A percentile compares a stretch with the other conserved stretches of the same genome.
Conservation (phyloP, 129 eudicot genomes). For the Ambrosia artemisiifolia region DNA sequence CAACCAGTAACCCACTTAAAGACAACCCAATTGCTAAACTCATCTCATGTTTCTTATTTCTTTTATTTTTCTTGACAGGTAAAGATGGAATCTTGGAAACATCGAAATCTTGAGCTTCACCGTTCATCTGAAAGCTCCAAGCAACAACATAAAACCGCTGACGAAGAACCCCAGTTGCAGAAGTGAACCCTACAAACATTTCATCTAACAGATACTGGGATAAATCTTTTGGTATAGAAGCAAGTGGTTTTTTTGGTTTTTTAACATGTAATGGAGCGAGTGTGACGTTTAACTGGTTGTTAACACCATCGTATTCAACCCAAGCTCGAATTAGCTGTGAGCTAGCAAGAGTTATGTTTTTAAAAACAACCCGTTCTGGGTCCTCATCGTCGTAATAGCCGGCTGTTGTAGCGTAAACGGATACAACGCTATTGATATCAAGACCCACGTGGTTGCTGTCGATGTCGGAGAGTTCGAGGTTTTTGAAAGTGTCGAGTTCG, state of each 20-base stretch:
- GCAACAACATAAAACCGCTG: slow-evolving; percentile 46
- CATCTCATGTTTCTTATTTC: neutral
- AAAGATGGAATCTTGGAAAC: slow-evolving; percentile 37
- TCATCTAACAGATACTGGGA: slow-evolving; percentile 34
- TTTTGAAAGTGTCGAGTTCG: slow-evolving; percentile 51
- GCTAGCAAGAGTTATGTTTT: slow-evolving; percentile 30
- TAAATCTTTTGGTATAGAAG: slow-evolving; percentile 29
- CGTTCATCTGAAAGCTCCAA: slow-evolving; percentile 58
- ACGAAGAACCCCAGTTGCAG: slow-evolving; percentile 43
- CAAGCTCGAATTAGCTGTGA: slow-evolving; percentile 44
- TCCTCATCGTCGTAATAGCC: slow-evolving; percentile 24
- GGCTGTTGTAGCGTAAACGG: slow-evolving; percentile 28
- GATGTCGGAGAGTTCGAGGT: slow-evolving; percentile 38
- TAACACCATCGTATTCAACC: slow-evolving; percentile 48
- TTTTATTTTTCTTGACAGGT: slow-evolving; percentile 23
- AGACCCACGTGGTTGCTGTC: slow-evolving; percentile 58
- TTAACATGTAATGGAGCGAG: slow-evolving; percentile 33
- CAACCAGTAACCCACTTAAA: slow-evolving; percentile 13
- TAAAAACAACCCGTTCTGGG: slow-evolving; percentile 9
- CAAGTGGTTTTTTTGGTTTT: slow-evolving; percentile 41
- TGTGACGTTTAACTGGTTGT: slow-evolving; percentile 33
- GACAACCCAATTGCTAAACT: slow-evolving; percentile 28
- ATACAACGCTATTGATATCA: slow-evolving; percentile 44
- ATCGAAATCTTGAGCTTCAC: slow-evolving; percentile 39
- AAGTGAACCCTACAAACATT: slow-evolving; percentile 60